These are phyloP conservation scores for Eustoma russellianum DNA, from an alignment of 257 asterid species.

Conservation along the genomic window DNA sequence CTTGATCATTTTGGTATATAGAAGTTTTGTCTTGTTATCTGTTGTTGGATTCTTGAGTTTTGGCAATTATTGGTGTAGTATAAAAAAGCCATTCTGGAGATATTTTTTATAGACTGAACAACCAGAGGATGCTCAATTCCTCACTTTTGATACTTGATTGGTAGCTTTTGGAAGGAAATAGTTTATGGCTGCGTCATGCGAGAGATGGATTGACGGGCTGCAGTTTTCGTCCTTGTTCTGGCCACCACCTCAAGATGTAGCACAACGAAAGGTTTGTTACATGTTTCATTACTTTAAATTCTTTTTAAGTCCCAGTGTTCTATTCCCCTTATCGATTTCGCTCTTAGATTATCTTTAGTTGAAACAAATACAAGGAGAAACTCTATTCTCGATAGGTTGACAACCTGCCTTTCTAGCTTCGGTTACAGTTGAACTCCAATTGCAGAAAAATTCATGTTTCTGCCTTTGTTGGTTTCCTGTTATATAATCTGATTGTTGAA, in stretches of 20 bases:
- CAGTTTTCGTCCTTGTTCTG: slow-evolving; percentile 90
- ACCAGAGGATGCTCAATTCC: slow-evolving; percentile 43
- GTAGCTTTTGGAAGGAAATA: slow-evolving; percentile 32
- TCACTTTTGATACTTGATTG: slow-evolving; percentile 46
- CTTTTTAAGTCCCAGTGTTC: background rate
- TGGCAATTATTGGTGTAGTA: background rate
- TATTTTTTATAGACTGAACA: slow-evolving; percentile 12
- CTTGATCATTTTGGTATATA: background rate
- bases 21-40: slow-evolving; percentile 5
- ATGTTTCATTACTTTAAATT: background rate
- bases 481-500: no score
- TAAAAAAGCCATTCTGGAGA: slow-evolving; percentile 16
- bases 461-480: no score
- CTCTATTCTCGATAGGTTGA: no score
- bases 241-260: slow-evolving; percentile 86
- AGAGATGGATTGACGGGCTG: slow-evolving; percentile 86
- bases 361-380: no score
- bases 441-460: no score
- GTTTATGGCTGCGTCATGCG: slow-evolving; percentile 61
- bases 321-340: no score
- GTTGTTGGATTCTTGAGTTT: slow-evolving; percentile 2
- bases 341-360: no score
- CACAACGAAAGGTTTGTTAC: slow-evolving; percentile 64
- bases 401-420: no score
- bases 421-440: no score